Evolutionary conservation across 768 basidiomycete species (phyloP), one percentile per base, ranked within the genome.

Genomic region (Tricholoma flavovirens): DNA sequence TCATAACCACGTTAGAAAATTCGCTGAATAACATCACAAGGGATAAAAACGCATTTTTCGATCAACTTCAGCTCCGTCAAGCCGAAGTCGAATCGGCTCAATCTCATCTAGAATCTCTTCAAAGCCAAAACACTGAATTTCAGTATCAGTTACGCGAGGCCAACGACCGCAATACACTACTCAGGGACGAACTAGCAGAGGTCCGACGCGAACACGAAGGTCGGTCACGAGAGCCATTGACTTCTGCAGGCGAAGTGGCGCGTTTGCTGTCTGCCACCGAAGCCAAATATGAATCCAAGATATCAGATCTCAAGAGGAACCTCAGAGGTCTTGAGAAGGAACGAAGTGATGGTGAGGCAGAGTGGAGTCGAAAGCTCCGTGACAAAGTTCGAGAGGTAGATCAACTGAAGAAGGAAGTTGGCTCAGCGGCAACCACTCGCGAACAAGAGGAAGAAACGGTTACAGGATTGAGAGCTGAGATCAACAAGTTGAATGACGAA

Each of bases 71-170:
- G 70, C 64, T 88, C 48, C 86, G 90, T 29, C 93, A 96, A 68
- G 94, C 90, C 14, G 95, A 98, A 65, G 70, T 89, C 10, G 97
- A 99, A 71, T 88, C 90, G 1, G 83, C 86, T 4, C 85, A 87
- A 59, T 83, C 82, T 4, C 85, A 89, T 60, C 75, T 87, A 2
- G 91, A 93, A 61, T 80, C 80, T 1, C 70, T 93, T 17, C 83
- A 89, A 62, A 84, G 84, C 49, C 87, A 90, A 63, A 87, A 85
- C 48, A 83, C 86, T 2, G 97, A 99, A 66, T 74, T 91, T 29
- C 84, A 92, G 62, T 95, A 88, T 69, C 93, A 94, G 65, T 73
- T 95, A 0, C 84, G 87, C 36, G 94, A 98, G 70, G 70, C 83
- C 0, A 79, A 81, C 35, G 93, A 96, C 49, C 86, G 88, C 2